phyloP scores from a whole-genome alignment of 2,329 filamentous ascomycete species.

The Aspergillus felis region DNA sequence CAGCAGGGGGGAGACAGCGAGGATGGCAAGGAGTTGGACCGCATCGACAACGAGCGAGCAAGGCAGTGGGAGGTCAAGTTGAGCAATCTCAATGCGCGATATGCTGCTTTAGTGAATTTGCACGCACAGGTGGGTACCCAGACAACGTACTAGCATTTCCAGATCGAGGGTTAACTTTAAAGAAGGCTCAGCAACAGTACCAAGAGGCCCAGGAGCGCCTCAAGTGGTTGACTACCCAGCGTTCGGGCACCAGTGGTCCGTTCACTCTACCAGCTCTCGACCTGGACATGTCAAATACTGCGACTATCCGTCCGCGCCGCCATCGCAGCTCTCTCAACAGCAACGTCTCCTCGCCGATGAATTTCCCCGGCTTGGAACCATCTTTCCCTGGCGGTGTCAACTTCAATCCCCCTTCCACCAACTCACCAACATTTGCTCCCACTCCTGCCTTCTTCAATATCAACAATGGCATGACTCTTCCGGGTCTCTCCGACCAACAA shows the following conservation, averaged over 20 bases:
- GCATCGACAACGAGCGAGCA: conserved; percentile 48
- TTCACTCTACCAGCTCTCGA: conserved; percentile 43
- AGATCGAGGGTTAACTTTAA: neutral
- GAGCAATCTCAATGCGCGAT: conserved; percentile 40
- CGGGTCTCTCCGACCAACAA: conserved; percentile 38
- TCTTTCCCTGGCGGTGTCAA: conserved; percentile 38
- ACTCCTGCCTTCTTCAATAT: conserved; percentile 58
- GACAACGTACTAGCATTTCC: neutral
- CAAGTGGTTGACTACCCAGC: conserved; percentile 41
- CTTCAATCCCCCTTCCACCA: conserved; percentile 48
- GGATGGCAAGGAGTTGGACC: conserved; percentile 49
- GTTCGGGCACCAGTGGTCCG: conserved; percentile 33
- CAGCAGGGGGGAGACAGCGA: conserved; percentile 46
- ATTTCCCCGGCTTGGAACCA: conserved; percentile 38
- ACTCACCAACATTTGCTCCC: conserved; percentile 51
- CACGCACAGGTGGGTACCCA: conserved; percentile 32
- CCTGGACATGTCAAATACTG: conserved; percentile 37
- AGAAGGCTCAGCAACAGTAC: conserved; percentile 39
- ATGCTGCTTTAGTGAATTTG: conserved; percentile 40
- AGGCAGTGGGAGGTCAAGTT: conserved; percentile 45
- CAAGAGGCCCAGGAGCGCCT: conserved; percentile 45
- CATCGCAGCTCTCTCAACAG: conserved; percentile 46
- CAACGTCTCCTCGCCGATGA: conserved; percentile 45
- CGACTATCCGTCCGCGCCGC: conserved; percentile 41
- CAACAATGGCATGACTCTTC: conserved; percentile 59